Conservation (phyloP, 2,329 filamentous ascomycete species). For the Sporothrix brunneoviolacea region DNA sequence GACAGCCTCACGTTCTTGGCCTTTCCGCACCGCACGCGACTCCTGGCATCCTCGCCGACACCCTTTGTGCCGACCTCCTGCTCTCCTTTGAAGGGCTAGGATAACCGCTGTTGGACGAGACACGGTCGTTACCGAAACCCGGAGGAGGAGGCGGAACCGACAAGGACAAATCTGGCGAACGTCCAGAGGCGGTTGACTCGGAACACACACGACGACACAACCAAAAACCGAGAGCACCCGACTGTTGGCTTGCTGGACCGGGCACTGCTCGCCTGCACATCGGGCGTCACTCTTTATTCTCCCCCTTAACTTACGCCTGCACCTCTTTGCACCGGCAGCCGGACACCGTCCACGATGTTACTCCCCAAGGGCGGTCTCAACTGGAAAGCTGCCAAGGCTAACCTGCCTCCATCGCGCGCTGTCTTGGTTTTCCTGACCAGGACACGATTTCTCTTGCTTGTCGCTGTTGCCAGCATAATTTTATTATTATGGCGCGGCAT, state of each 20-base stretch:
- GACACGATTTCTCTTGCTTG: constrained; percentile 68
- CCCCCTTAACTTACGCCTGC: background rate
- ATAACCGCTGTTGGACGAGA: too few relatives aligned
- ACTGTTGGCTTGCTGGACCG: too few relatives aligned
- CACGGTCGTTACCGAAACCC: too few relatives aligned
- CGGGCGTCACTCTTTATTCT: background rate
- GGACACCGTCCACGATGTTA: constrained; percentile 58
- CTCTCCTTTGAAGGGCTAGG: too few relatives aligned
- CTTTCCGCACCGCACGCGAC: background rate
- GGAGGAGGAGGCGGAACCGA: too few relatives aligned
- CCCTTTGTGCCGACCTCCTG: too few relatives aligned
- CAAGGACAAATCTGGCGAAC: too few relatives aligned
- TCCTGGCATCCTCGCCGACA: background rate
- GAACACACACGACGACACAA: background rate
- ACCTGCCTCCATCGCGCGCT: constrained; percentile 69
- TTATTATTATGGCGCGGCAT: constrained; percentile 86
- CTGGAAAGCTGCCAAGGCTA: constrained; percentile 83
- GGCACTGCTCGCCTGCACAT: too few relatives aligned
- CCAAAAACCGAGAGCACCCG: too few relatives aligned
- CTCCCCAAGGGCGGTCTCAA: constrained; percentile 82
- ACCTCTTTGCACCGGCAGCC: too few relatives aligned
- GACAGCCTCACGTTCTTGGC: background rate
- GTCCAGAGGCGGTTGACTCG: too few relatives aligned
- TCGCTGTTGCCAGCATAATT: constrained; percentile 63
- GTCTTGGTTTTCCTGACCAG: constrained; percentile 64